These are phyloP conservation scores for Jackrogersella minutella DNA, from an alignment of 495 filamentous ascomycete species.

Conservation along the genomic window DNA sequence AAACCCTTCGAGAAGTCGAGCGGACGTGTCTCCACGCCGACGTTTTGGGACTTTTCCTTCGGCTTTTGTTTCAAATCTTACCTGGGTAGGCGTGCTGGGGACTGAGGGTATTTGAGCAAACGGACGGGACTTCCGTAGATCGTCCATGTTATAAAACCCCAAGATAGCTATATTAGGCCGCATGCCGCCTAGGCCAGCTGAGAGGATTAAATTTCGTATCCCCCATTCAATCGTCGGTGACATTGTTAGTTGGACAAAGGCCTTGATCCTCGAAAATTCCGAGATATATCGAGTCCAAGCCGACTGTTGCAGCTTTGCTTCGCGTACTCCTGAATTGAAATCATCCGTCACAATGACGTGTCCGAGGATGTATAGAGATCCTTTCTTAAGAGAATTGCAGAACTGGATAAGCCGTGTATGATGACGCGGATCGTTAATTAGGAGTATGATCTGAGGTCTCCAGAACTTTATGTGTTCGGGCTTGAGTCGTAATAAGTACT, in stretches of 20 bases:
- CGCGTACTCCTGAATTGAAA: conserved; percentile 77
- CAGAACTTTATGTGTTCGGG: conserved; percentile 94
- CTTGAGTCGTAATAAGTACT: conserved; percentile 81
- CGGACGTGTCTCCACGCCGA: conserved; percentile 54
- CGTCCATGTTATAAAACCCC: conserved; percentile 78
- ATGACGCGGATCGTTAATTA: conserved; percentile 80
- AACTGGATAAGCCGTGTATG: conserved; percentile 87
- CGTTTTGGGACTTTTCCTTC: conserved; percentile 39
- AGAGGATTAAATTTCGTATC: conserved; percentile 80
- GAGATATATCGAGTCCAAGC: conserved; percentile 88
- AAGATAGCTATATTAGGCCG: conserved; percentile 84
- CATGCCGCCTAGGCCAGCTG: conserved; percentile 88
- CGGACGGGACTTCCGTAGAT: conserved; percentile 63
- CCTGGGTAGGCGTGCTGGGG: conserved; percentile 34
- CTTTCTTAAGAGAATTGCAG: conserved; percentile 91
- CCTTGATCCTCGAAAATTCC: conserved; percentile 82
- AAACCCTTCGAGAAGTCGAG: conserved; percentile 55
- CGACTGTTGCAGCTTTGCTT: conserved; percentile 80
- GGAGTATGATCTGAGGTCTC: conserved; percentile 83
- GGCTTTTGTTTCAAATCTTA: conserved; percentile 27
- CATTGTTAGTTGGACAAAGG: conserved; percentile 85
- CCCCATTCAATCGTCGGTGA: conserved; percentile 88
- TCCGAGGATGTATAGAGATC: conserved; percentile 82
- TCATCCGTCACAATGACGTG: conserved; percentile 88
- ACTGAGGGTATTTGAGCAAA: conserved; percentile 46